Evolutionary conservation across 495 filamentous ascomycete species (phyloP), one percentile per base, ranked within the genome.

Genomic region (Penicillium chermesinum): DNA sequence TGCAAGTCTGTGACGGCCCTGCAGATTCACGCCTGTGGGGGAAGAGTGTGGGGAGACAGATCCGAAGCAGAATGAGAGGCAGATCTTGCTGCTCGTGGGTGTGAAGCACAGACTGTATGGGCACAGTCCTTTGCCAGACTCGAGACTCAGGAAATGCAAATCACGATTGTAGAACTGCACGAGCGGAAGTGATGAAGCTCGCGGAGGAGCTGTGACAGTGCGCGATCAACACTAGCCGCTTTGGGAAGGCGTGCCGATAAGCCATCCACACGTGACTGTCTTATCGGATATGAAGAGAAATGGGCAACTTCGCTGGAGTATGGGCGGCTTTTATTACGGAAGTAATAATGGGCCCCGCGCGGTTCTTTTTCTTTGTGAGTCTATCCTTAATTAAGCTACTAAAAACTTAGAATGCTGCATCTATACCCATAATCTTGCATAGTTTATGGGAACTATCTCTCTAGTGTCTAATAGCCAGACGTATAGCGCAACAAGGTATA

Each of bases 171-270:
- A 40, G 33, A 47, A 42, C 46, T 42, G 27, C 42, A 44, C 22
- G 42, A 53, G 35, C 43, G 41, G 40, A 53, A 43, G 54, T 52
- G 51, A 57, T 48, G 51, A 59, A 64, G 59, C 56, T 60, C 59
- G 50, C 44, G 49, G 51, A 52, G 51, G 58, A 63, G 59, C 57
- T 62, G 60, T 62, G 59, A 62, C 52, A 30, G 5, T 30, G 62
- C 57, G 59, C 59, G 57, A 58, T 61, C 57, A 52, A 53, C 58
- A 57, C 69, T 70, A 70, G 57, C 66, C 52, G 41, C 14, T 57
- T 58, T 59, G 17, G 60, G 64, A 32, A 27, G 22, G 16, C 19
- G 16, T 3, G 1, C 12, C 32, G 40, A 43, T 43, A 43, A 33
- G 21, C 20, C 13, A 12, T 22, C 0, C 10, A 8, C 40, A 43